A percentile compares a stretch with the other conserved stretches of the same genome.
Evolutionary conservation across 768 basidiomycete genomes (phyloP).

Genomic region (Kwoniella sp.): DNA sequence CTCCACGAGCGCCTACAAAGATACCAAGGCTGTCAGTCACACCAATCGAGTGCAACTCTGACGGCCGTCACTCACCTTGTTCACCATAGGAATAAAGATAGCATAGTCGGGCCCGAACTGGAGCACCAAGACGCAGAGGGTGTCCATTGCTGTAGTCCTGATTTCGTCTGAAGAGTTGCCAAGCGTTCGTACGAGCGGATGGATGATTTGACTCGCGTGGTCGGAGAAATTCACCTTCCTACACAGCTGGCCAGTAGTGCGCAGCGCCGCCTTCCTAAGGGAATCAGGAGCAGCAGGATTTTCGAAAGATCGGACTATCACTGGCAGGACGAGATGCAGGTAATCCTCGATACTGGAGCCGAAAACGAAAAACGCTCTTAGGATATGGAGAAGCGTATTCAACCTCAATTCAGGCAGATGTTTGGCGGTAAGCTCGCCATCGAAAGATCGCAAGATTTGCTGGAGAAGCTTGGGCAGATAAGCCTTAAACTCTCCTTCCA

Average conservation of each 20-base stretch:
- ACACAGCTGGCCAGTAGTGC: slow-evolving; percentile 86
- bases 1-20: slow-evolving; percentile 69
- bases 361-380: slow-evolving; percentile 92
- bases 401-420: slow-evolving; percentile 67
- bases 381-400: slow-evolving; percentile 70
- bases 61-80: slow-evolving; percentile 70
- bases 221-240: slow-evolving; percentile 95
- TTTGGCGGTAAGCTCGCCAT: slow-evolving; percentile 50
- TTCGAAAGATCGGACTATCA: slow-evolving; percentile 89
- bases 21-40: neutral
- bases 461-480: slow-evolving; percentile 89
- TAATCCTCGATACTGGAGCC: slow-evolving; percentile 97
- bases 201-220: slow-evolving; percentile 94
- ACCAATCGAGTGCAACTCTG: neutral
- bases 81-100: slow-evolving; percentile 95
- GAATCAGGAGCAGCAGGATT: slow-evolving; percentile 70
- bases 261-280: slow-evolving; percentile 83
- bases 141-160: slow-evolving; percentile 84
- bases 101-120: slow-evolving; percentile 97
- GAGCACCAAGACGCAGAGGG: slow-evolving; percentile 84
- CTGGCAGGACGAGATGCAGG: slow-evolving; percentile 91
- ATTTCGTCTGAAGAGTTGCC: slow-evolving; percentile 70
- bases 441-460: slow-evolving; percentile 72
- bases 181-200: slow-evolving; percentile 87
- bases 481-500: slow-evolving; percentile 96